Conservation (phyloP, 306 rosid species). For the Gynostemma pentaphyllum region DNA sequence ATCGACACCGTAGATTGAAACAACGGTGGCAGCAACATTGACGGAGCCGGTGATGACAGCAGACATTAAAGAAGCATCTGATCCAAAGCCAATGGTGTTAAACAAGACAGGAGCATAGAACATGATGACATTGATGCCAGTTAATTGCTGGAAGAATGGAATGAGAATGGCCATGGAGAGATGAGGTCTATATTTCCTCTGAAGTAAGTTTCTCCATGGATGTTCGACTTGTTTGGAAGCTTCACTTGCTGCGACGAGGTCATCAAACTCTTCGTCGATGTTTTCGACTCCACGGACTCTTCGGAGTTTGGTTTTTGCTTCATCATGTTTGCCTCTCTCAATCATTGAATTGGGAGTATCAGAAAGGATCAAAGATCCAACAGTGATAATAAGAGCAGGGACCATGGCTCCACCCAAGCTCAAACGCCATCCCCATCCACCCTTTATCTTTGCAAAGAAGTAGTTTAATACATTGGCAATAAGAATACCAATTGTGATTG, state of each 20-base stretch:
- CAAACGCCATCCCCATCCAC: conserved; percentile 98
- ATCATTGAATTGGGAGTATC: conserved; percentile 92
- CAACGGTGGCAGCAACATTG: conserved; percentile 50
- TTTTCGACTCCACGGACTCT: conserved; percentile 45
- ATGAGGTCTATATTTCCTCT: conserved; percentile 76
- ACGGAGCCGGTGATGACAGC: conserved; percentile 86
- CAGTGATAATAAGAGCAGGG: conserved; percentile 61
- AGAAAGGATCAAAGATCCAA: conserved; percentile 55
- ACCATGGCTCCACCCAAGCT: conserved; percentile 89
- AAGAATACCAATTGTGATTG: conserved; percentile 73
- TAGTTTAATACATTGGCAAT: conserved; percentile 69
- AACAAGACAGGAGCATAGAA: conserved; percentile 82
- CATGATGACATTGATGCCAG: conserved; percentile 89
- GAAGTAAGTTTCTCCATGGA: conserved; percentile 61
- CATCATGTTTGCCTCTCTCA: conserved; percentile 52
- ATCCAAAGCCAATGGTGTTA: conserved; percentile 57
- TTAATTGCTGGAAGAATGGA: conserved; percentile 80
- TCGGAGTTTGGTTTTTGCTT: conserved; percentile 36
- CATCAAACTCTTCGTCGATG: conserved; percentile 62
- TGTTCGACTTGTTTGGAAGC: conserved; percentile 42
- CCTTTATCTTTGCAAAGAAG: conserved; percentile 72
- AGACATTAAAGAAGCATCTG: conserved; percentile 65
- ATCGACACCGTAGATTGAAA: conserved; percentile 80
- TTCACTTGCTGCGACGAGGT: conserved; percentile 64
- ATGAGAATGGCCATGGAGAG: conserved; percentile 49